Evolutionary conservation across 2,329 filamentous ascomycete genomes (phyloP).

Genomic region (Exophiala spinifera): DNA sequence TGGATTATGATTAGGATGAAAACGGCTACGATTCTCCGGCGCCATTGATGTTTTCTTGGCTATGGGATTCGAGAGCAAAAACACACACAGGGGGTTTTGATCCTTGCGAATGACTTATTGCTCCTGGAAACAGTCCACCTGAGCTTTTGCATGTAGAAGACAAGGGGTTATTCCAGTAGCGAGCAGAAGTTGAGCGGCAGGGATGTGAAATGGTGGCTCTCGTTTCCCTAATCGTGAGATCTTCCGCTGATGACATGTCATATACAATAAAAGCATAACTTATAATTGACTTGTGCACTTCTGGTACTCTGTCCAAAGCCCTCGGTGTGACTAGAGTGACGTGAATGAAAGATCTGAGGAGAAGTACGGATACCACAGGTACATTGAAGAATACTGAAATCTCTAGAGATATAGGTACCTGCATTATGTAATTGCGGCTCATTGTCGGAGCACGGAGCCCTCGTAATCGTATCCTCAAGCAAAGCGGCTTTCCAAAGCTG

Average conservation of each 20-base stretch:
- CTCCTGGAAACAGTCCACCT: conserved; percentile 1
- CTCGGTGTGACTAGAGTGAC: too few species aligned
- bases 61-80: conserved; percentile 22
- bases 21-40: conserved; percentile 16
- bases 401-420: too few species aligned
- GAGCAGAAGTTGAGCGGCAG: conserved; percentile 8
- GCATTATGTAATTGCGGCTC: too few species aligned
- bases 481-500: not conserved
- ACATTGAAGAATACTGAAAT: too few species aligned
- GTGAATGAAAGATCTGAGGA: too few species aligned
- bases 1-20: conserved; percentile 25
- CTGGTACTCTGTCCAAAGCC: too few species aligned
- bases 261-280: conserved; percentile 27
- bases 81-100: conserved; percentile 5
- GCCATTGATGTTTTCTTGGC: conserved; percentile 19
- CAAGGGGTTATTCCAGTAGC: not conserved
- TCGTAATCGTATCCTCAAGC: not conserved
- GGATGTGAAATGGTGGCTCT: conserved; percentile 12
- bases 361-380: too few species aligned
- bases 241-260: conserved; percentile 23
- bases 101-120: conserved; percentile 7
- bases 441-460: too few species aligned
- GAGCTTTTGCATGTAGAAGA: not conserved
- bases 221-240: conserved; percentile 13
- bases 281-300: conserved; percentile 7